Base-by-base conservation (phyloP, 2,329 filamentous ascomycete species). In the Beauveria sp. region DNA sequence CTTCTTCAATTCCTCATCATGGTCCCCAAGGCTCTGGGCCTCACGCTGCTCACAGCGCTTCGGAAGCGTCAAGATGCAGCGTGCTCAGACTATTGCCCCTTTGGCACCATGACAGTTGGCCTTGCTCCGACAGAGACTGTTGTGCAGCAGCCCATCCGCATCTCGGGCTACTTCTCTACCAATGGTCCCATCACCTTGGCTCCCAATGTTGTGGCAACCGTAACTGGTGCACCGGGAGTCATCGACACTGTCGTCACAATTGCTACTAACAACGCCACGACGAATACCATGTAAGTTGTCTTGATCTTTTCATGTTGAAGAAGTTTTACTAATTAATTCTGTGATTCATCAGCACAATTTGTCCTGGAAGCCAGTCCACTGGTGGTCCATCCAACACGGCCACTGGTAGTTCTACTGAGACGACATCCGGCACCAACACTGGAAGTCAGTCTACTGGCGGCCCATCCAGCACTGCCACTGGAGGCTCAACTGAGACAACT, bases 191-290 rank as follows among this genome's bases (percentile, higher is more conserved):
- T 60, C 18, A 52, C 24, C 12, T n/a, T 60, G 2, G 57, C 34
- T 12, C 22, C 31, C 6, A 20, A 46, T 16, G 18, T 43, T 14
- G 18, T 46, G 16, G 57, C 57, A 18, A 52, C 18, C 20, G 4
- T 60, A 9, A 51, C 46, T 22, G 57, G 57, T 9, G 57, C 57
- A 9, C 57, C 57, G 7, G 57, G 57, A 6, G 16, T 28, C 7
- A 24, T 60, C n/a, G 57, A 60, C 26, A 60, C 57, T 28, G 34
- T 52, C n/a, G 10, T 60, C 38, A 45, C 55, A 20, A 58, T 62
- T 43, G 53, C 16, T 43, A 20, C 40, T 18, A 46, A 38, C 20
- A 43, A 50, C 43, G 18, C 10, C 7, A 34, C 43, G 38, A 48
- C 20, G n/a, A 50, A 50, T 22, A 50, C 46, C 14, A 50, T 58